Base-by-base conservation (phyloP, 225 moss, liverwort and hornwort species). In the Thuidium tamariscinum region DNA sequence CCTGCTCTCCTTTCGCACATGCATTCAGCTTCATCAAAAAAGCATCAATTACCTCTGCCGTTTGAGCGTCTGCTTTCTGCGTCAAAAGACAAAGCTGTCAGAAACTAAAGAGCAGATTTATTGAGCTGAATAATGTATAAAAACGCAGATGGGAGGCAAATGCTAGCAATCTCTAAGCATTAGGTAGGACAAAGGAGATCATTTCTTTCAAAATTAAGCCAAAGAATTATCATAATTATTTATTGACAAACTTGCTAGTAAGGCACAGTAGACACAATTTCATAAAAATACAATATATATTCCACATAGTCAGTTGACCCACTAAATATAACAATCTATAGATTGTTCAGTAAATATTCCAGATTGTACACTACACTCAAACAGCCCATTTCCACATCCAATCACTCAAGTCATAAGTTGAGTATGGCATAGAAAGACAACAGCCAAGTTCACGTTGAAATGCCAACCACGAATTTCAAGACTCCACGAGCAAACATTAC, bases 11-110 rank as follows among this genome's bases (percentile, higher is more conserved):
- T 79, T 91, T 92, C 17, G 90, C 91, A 84, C 93, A 96, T 68
- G 94, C 94, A 87, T 82, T 93, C 80, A 95, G 88, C 92, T 93
- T 97, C 57, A 77, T 63, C 89, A 97, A 80, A 88, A 97, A 97
- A 13, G 84, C 89, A 92, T 95, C 97, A 84, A 97, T 86, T 37
- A 95, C 97, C 73, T 93, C 90, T 66, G 97, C 95, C 57, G 87
- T 94, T 82, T 88, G 75, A 42, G 91, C 67, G 61, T 95, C 92
- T 63, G 39, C 75, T 87, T 63, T 65, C 84, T 80, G 84, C 26
- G 10, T 29, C 20, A 52, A 49, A 77, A 73, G 10, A 10, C 49
- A 39, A 13, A 15, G 42, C 30, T 68, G 34, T 84, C 39, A 87
- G 84, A 71, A 78, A 77, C 65, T 22, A 69, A 62, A 63, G 30